Base-by-base conservation (phyloP, 257 asterid genomes). In the Nicotiana knightiana region DNA sequence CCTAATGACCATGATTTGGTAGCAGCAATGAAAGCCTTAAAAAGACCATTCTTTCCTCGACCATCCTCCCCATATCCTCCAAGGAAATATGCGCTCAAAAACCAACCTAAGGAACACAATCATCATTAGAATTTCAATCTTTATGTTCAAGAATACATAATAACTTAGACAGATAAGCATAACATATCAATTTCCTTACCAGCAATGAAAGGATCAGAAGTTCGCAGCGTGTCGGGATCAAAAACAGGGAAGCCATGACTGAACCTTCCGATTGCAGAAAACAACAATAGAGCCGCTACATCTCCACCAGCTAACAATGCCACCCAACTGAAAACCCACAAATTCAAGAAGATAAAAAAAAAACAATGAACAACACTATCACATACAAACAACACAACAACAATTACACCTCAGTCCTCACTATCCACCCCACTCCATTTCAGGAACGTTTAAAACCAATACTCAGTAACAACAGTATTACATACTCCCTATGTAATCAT, bases 11-110 rank as follows among this genome's bases (percentile, higher is more conserved):
- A 94, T 1, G 99, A 96, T 88, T 92, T 93, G 48, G 97, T 88
- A 12, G 97, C 95, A 51, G 97, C 93, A 82, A 86, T 64, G 82
- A 94, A 83, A 77, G 97, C 97, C 84, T 82, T 90, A 86, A 84
- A 85, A 66, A 82, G 76, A 51, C 98, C 99, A 77, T 91, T 96
- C 91, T 86, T 87, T 79, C 98, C 97, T 81, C 90, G 85, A 32
- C 98, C 98, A 79, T 96, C 97, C 80, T 96, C 94, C 13, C 90
- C 91, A 78, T 88, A 96, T 66, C 97, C 98, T 75, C 99, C 99
- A 30, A 96, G 95, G 86, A 96, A 92, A 84, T 96, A 94, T 55
- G 97, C 98, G 90, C 98, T 88, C 90, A 96, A 79, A 84, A 96
- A 87, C 98, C 99, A 96, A 77, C 99, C 99, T 96, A 67, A 77